Base-by-base conservation (phyloP, 2,329 filamentous ascomycete genomes). In the Trichoderma simmonsii region DNA sequence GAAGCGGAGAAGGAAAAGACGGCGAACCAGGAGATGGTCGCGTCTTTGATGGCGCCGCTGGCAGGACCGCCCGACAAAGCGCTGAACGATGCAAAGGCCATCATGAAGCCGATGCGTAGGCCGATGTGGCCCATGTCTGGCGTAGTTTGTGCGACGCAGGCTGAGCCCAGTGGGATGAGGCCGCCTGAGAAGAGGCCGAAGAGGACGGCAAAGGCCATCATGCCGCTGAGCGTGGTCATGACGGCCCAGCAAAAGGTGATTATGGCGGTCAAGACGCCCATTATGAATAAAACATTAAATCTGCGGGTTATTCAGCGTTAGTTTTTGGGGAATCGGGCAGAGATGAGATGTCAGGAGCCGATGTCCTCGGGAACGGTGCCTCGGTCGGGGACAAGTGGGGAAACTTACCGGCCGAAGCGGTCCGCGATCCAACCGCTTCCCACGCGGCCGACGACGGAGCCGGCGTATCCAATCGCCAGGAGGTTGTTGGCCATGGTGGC, bases 391-490 rank as follows among this genome's bases (percentile, higher is more conserved):
- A 18, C 5, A n/a, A 8, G 34, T 43, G 14, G 32, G 57, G 32
- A 18, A 18, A 66, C 73, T 63, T 64, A 77, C 9, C 86, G 83
- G 5, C 87, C 87, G 59, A 83, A 77, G 64, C 82, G 82, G 74
- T 89, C 87, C 5, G 85, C 86, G 54, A 88, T 76, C 75, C 85
- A 83, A 54, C 86, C 86, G 3, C 86, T 85, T 1, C 83, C 73
- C 72, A 89, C 84, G 54, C 87, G 85, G 4, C 88, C 87, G 28
- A 86, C 78, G 9, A 85, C 81, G 1, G 86, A 88, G 14, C 87
- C 87, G 0, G 85, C 85, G 76, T 91, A 91, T 75, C 91, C 83
- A 73, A 92, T 87, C 9, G 89, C 83, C 6, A 91, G 82, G 43
- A 91, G 83, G 75, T 90, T 90, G 79, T 90, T 90, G 2, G 86